Conservation (phyloP, 2,329 filamentous ascomycete species). For the Colletotrichum sp. region DNA sequence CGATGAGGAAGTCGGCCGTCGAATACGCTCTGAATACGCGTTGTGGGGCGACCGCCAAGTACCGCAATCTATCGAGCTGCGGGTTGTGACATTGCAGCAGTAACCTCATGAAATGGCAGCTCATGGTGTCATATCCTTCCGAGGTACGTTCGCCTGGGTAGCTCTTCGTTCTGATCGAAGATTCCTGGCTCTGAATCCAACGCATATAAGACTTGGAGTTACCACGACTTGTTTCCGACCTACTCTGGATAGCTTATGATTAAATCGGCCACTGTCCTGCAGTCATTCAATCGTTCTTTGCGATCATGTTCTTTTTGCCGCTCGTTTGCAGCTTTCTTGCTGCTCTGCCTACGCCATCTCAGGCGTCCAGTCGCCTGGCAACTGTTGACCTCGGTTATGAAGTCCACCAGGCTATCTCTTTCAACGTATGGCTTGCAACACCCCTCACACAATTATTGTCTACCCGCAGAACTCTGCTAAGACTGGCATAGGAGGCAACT, state of each 20-base stretch:
- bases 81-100: background rate
- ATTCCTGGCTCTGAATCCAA: background rate
- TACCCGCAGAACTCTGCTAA: background rate
- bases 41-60: background rate
- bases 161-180: background rate
- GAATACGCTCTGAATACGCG: background rate
- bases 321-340: background rate
- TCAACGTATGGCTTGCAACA: background rate
- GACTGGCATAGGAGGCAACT: background rate
- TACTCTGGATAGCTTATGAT: background rate
- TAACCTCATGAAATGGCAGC: background rate
- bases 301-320: background rate
- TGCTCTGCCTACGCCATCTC: background rate
- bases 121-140: background rate
- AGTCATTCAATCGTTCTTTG: background rate
- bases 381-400: background rate
- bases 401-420: background rate
- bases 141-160: background rate
- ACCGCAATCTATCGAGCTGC: background rate
- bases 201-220: background rate
- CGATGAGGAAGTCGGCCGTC: background rate
- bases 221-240: background rate
- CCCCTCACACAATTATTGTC: background rate
- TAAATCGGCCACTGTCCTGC: background rate
- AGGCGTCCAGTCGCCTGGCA: background rate